These are phyloP conservation scores for Heritiera fomes DNA, from an alignment of 345 rosid genomes.

Conservation along the genomic window DNA sequence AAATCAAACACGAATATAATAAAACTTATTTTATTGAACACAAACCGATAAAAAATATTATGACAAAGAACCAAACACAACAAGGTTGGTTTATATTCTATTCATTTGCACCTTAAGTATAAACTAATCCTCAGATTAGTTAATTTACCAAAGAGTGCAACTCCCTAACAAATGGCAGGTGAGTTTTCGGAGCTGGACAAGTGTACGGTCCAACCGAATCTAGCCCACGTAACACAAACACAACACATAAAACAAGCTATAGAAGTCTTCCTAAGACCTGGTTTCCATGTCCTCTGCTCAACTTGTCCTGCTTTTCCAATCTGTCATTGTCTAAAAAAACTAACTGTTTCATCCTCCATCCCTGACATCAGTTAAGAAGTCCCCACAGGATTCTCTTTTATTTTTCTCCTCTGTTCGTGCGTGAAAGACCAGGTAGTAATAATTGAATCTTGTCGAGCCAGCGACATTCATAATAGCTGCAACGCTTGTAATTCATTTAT, in stretches of 20 bases:
- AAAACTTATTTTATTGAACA: too few relatives aligned
- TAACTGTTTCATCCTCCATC: not conserved
- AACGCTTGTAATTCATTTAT: conserved; percentile 22
- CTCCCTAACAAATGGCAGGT: conserved; percentile 36
- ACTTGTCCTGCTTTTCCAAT: not conserved
- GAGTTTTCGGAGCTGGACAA: conserved; percentile 25
- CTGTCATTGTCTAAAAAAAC: not conserved
- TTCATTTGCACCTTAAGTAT: too few relatives aligned
- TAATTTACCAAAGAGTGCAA: not conserved
- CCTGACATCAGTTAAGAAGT: not conserved
- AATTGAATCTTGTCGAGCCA: conserved; percentile 16
- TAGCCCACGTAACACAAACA: not conserved
- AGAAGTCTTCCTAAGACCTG: not conserved
- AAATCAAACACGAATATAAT: too few relatives aligned
- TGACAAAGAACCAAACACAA: too few relatives aligned
- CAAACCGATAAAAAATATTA: too few relatives aligned
- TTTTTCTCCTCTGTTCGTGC: not conserved
- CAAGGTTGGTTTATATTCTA: too few relatives aligned
- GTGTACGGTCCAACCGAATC: conserved; percentile 29
- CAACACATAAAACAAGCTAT: not conserved
- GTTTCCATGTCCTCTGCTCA: not conserved
- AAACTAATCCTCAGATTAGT: not conserved
- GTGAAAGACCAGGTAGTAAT: not conserved
- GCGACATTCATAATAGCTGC: conserved; percentile 15
- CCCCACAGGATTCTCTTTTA: not conserved